A percentile compares a stretch with the other conserved stretches of the same genome.
Conservation (phyloP, 2,329 filamentous ascomycete species). For the Lecanosticta acicola region DNA sequence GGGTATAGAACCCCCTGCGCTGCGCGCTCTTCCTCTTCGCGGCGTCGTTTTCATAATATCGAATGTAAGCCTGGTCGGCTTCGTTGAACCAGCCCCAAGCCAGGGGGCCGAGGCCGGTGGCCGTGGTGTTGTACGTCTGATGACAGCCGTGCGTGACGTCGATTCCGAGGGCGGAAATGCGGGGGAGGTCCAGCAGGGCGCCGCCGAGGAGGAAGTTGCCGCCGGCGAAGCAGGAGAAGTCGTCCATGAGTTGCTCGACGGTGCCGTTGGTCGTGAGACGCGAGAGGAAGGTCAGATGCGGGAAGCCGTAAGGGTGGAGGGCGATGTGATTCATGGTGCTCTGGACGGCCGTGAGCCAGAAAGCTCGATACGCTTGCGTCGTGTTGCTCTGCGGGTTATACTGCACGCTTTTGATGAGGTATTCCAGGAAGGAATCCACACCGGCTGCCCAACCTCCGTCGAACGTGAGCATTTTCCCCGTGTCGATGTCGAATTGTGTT, state of each 20-base stretch:
- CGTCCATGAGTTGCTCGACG: slow-evolving; percentile 17
- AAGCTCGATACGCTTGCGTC: slow-evolving; percentile 21
- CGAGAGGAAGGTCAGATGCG: slow-evolving; percentile 26
- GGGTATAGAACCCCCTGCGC: slow-evolving; percentile 17
- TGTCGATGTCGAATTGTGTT: slow-evolving; percentile 21
- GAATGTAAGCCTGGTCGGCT: slow-evolving; percentile 14
- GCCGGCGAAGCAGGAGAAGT: slow-evolving; percentile 32
- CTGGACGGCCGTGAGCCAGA: slow-evolving; percentile 28
- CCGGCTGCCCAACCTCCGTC: slow-evolving; percentile 32
- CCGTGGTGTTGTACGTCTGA: slow-evolving; percentile 31
- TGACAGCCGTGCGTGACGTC: slow-evolving; percentile 29
- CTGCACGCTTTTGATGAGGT: slow-evolving; percentile 32
- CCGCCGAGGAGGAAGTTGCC: slow-evolving; percentile 31
- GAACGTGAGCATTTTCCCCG: slow-evolving; percentile 24
- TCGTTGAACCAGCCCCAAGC: slow-evolving; percentile 21
- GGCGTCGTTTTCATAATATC: slow-evolving; percentile 13
- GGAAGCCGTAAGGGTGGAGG: slow-evolving; percentile 25
- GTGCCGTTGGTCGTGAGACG: slow-evolving; percentile 9
- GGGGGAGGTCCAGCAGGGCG: slow-evolving; percentile 20
- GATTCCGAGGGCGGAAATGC: slow-evolving; percentile 27
- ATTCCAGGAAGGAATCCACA: slow-evolving; percentile 32
- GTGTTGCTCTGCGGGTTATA: slow-evolving; percentile 24
- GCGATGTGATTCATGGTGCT: slow-evolving; percentile 29
- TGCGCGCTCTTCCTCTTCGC: slow-evolving; percentile 13
- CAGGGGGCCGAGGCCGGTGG: slow-evolving; percentile 19